Base-by-base conservation (phyloP, 495 filamentous ascomycete genomes). In the Annulohypoxylon moriforme region DNA sequence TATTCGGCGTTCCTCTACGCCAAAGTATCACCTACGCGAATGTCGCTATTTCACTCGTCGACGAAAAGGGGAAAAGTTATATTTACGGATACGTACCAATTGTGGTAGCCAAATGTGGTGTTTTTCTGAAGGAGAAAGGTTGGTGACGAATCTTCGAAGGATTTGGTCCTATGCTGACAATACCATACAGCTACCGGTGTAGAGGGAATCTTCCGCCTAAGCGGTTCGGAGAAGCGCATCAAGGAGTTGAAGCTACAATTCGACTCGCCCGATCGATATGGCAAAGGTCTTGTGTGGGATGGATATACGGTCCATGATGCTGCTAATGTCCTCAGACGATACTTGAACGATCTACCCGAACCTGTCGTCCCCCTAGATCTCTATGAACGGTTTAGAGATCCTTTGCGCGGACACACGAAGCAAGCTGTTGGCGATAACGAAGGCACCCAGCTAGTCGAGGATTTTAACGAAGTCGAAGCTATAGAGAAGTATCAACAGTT, bases 21-120 rank as follows among this genome's bases (percentile, higher is more conserved):
- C 89, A 92, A 70, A 98, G 95, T 83, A 99, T 99, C 79, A 91
- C 93, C 31, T 99, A 99, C 77, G 96, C 96, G 62, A 99, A 99
- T 80, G 96, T 99, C 68, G 96, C 96, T 57, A 99, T 99, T 73
- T 98, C 94, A 57, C 88, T 99, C 33, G 92, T 93, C 68, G 93
- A 98, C 78, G 91, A 92, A 56, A 87, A 94, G 60, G 96, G 95
- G 14, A 88, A 94, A 75, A 97, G 94, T 79, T 98, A 96, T 78
- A 97, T 98, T 25, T 99, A 99, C 80, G 96, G 96, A 72, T 99
- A 99, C 78, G 94, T 99, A 4, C 96, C 96, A 9, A 98, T 99
- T 71, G 95, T 99, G 50, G 95, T 99, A 40, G 96, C 96, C 4
- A 99, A 99, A 80, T 99, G 96, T 79, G 96, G 96, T 52, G 94